Percentiles rank a stretch among this genome's conserved stretches.
These are phyloP conservation scores for Teratosphaeria nubilosa DNA, from an alignment of 2,329 filamentous ascomycete species.

Conservation along the genomic window DNA sequence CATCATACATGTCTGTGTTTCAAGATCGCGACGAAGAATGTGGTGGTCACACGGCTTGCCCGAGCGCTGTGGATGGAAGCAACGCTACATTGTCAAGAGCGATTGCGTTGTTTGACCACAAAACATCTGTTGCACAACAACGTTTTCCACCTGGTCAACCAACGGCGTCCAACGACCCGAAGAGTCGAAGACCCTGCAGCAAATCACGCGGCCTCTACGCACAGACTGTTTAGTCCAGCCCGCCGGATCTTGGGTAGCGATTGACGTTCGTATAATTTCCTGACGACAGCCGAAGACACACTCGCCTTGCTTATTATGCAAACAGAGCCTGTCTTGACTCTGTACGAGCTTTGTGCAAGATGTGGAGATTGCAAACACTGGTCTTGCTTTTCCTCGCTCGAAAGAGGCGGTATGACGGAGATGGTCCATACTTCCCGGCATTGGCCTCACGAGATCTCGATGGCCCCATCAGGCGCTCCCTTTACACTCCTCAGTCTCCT, in stretches of 20 bases:
- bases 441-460: constrained; percentile 31
- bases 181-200: not conserved
- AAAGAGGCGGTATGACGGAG: not conserved
- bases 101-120: not conserved
- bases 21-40: not conserved
- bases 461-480: constrained; percentile 43
- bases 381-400: not conserved
- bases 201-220: not conserved
- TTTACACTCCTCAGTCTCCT: constrained; percentile 49
- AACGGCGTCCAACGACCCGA: not conserved
- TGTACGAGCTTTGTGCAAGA: not conserved
- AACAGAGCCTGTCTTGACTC: not conserved
- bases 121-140: not conserved
- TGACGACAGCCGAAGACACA: not conserved
- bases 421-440: constrained; percentile 1
- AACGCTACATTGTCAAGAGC: not conserved
- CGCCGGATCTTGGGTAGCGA: not conserved
- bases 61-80: too few species aligned
- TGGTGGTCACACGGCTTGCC: too few species aligned
- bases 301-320: not conserved
- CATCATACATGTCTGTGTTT: not conserved
- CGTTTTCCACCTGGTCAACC: not conserved
- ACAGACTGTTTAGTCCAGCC: not conserved
- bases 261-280: not conserved
- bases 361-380: not conserved